Evolutionary conservation across 1,284 basidiomycete genomes (phyloP), one percentile per base, ranked within the genome.

Genomic region (Pseudozyma tsukubaensis): DNA sequence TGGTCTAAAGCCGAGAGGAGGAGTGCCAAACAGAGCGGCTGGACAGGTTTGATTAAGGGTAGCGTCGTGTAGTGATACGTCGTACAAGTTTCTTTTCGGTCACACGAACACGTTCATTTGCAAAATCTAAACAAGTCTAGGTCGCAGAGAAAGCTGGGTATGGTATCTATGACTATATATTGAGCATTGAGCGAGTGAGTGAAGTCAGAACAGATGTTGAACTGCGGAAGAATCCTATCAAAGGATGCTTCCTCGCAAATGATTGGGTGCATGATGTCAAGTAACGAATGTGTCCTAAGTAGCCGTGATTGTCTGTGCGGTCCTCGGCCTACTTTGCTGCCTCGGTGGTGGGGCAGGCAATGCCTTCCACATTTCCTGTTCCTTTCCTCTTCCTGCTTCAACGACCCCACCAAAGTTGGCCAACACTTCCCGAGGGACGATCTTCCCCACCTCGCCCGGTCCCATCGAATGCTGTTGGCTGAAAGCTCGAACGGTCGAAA

Each of bases 241-340:
- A 52, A 52, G 50, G 50, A 36, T 5, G n/a, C n/a, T n/a, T 50
- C 32, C 32, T 24, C 32, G 21, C 11, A 49, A 35, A 29, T 14
- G 32, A 49, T 44, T 10, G 49, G 24, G 34, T 55, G 52, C 3
- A 45, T 43, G 6, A 3, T 29, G 24, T 29, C 24, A 3, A 29
- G 24, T 29, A 6, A 29, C 6, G 24, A 29, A 29, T 29, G 44
- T 12, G 14, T 24, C 44, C 3, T 43, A 10, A 3, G 57, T 52
- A 32, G 44, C 50, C 9, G 50, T 62, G 47, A 48, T 55, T 4
- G 70, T 58, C 64, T 67, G 70, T 4, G 64, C 59, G 0, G 69
- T 72, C 49, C 69, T 63, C 12, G 69, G 64, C 9, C 70, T 52
- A 11, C 42, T 53, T 21, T 42, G 40, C 1, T 63, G 56, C 14